These are phyloP conservation scores for Penicillium crystallinum DNA, from an alignment of 495 filamentous ascomycete genomes.

Conservation along the genomic window DNA sequence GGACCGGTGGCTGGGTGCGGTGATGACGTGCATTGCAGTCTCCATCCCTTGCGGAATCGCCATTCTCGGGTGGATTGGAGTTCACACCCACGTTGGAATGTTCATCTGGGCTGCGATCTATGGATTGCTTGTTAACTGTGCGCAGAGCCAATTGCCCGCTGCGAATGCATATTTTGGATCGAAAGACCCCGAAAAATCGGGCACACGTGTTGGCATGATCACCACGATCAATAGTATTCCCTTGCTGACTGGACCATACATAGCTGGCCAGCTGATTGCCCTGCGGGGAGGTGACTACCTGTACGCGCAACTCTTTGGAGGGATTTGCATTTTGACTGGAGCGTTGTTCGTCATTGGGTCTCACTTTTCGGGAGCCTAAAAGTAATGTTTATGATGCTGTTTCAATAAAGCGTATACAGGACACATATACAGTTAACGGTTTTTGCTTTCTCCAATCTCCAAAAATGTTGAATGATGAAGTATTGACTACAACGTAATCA, in stretches of 20 bases:
- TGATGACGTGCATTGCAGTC: constrained; percentile 21
- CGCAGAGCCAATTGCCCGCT: constrained; percentile 4
- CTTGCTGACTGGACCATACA: constrained; percentile 3
- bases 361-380: constrained; percentile 4
- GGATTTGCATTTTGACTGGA: constrained; percentile 5
- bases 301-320: constrained; percentile 5
- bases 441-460: no score
- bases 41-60: constrained; percentile 8
- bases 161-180: constrained; percentile 5
- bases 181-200: constrained; percentile 3
- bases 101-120: constrained; percentile 4
- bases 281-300: constrained; percentile 5
- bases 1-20: constrained; percentile 51
- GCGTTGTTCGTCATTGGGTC: constrained; percentile 4
- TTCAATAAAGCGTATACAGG: neutral
- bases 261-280: constrained; percentile 4
- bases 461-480: no score
- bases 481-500: no score
- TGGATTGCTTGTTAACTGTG: constrained; percentile 2
- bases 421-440: neutral
- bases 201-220: constrained; percentile 8
- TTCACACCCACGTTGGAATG: constrained; percentile 3
- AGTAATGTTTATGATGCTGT: neutral
- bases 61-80: constrained; percentile 6
- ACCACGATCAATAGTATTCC: constrained; percentile 8